Percentiles rank a stretch among this genome's conserved stretches.
These are phyloP conservation scores for Trichoderma gracile DNA, from an alignment of 2,329 filamentous ascomycete species.

Conservation along the genomic window DNA sequence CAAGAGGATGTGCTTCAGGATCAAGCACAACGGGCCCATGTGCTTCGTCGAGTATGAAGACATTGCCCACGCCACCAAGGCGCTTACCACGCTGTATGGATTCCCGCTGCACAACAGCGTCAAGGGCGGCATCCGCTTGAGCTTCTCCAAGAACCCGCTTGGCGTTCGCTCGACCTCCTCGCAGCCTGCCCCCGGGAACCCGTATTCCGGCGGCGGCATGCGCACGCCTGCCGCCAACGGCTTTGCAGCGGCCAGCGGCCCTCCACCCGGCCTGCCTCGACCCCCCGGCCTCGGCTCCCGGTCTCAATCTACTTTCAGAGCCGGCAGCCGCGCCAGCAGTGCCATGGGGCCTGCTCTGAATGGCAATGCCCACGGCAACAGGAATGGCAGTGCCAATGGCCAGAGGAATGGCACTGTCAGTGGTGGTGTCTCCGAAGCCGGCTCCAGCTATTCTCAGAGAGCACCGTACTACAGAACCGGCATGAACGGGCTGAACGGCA, in stretches of 20 bases:
- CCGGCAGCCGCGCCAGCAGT: neutral
- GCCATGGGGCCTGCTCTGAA: neutral
- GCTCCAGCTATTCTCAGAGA: neutral
- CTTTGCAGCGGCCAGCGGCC: slow-evolving; percentile 70
- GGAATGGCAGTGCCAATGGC: neutral
- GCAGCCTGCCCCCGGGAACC: slow-evolving; percentile 41
- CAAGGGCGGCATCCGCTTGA: slow-evolving; percentile 91
- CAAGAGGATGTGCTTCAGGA: slow-evolving; percentile 91
- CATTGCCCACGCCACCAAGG: slow-evolving; percentile 85
- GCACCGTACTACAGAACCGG: slow-evolving; percentile 1
- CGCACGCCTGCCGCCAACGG: slow-evolving; percentile 55
- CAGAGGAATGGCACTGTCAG: neutral
- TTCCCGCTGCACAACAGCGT: slow-evolving; percentile 84
- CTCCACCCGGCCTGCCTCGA: slow-evolving; percentile 76
- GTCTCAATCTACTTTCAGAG: slow-evolving; percentile 10
- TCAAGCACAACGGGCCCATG: slow-evolving; percentile 95
- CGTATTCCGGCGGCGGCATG: slow-evolving; percentile 61
- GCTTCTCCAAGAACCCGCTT: slow-evolving; percentile 95
- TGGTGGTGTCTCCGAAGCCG: too few relatives aligned
- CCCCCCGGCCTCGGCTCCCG: slow-evolving; percentile 66
- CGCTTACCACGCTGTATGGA: slow-evolving; percentile 86
- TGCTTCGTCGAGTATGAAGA: slow-evolving; percentile 99
- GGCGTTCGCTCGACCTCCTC: slow-evolving; percentile 71
- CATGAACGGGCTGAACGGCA: neutral
- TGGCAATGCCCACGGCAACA: neutral